phyloP scores from a whole-genome alignment of 1,139 yeast species.

The Lodderomyces parapsilosis region DNA sequence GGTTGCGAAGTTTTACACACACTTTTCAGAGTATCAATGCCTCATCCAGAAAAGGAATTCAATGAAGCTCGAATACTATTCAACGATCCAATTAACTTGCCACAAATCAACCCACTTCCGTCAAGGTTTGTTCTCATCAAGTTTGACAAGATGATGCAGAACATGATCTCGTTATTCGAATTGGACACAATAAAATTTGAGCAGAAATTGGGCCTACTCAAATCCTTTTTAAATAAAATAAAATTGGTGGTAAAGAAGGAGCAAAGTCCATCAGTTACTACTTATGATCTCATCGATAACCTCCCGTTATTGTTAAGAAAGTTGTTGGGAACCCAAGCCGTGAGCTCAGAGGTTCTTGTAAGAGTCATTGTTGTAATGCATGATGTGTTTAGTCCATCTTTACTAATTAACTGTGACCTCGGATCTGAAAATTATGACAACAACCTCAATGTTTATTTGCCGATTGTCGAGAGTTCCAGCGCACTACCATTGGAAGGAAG shows the following conservation, averaged over 20 bases:
- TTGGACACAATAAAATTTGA: constrained; percentile 24
- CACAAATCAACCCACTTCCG: constrained; percentile 32
- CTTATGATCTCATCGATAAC: constrained; percentile 32
- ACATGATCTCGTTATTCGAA: constrained; percentile 23
- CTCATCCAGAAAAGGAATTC: constrained; percentile 22
- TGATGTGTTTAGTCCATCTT: constrained; percentile 31
- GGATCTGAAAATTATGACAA: constrained; percentile 5
- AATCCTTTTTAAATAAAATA: constrained; percentile 25
- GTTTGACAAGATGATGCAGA: constrained; percentile 32
- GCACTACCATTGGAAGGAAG: constrained; percentile 18
- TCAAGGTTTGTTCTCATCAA: constrained; percentile 35
- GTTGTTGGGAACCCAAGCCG: constrained; percentile 19
- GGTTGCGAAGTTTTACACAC: constrained; percentile 25
- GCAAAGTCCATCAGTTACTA: constrained; percentile 25
- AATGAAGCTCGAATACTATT: constrained; percentile 34
- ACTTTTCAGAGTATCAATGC: constrained; percentile 22
- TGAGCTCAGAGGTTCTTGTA: constrained; percentile 17
- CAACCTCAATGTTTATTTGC: constrained; percentile 13
- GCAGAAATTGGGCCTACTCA: constrained; percentile 26
- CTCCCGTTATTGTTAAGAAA: constrained; percentile 25
- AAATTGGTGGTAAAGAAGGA: constrained; percentile 31
- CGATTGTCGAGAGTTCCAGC: constrained; percentile 14
- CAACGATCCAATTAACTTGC: constrained; percentile 27
- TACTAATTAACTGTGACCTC: constrained; percentile 11
- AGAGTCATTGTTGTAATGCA: constrained; percentile 20